Evolutionary conservation across 2,329 filamentous ascomycete genomes (phyloP), one percentile per base, ranked within the genome.

Genomic region (Hirsutella rhossiliensis): DNA sequence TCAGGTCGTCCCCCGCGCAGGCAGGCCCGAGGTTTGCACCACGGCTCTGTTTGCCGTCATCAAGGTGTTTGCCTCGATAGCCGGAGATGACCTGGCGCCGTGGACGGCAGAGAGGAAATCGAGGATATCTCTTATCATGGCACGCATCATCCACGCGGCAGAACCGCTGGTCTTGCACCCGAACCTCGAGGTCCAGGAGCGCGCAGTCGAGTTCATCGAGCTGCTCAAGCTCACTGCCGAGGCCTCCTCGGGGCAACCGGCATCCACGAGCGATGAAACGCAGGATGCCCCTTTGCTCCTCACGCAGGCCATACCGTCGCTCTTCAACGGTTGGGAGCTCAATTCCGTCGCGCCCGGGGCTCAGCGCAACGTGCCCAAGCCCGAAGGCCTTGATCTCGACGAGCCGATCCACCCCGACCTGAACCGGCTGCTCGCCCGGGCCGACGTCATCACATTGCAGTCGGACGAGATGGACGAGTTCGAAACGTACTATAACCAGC

Each of bases 111-210:
- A 83, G 56, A 73, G 83, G 45, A 89, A 87, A 58, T 82, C 83
- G 0, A 80, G 80, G 49, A 78, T 84, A 30, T 79, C 83, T 9
- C 73, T 97, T 4, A 69, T 94, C 20, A 80, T 94, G 63, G 84
- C 85, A 27, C 79, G 88, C 2, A 79, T 96, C 7, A 76, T 94
- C 18, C 78, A 92, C 58, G 83, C 86, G 40, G 68, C 95, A 19
- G 89, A 97, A 54, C 77, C 81, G 1, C 64, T 97, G 15, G 79
- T 81, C 1, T 72, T 82, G 36, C 87, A 97, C 59, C 89, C 90
- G 0, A 87, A 81, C 54, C 72, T 98, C 1, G 92, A 98, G 59
- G 88, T 98, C 4, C 92, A 98, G 63, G 92, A 97, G 62, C 79
- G 92, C 45, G 84, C 89, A 3, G 89, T 96, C 2, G 89, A 96